phyloP scores from a whole-genome alignment of 768 basidiomycete genomes.

The Rhodocollybia butyracea region DNA sequence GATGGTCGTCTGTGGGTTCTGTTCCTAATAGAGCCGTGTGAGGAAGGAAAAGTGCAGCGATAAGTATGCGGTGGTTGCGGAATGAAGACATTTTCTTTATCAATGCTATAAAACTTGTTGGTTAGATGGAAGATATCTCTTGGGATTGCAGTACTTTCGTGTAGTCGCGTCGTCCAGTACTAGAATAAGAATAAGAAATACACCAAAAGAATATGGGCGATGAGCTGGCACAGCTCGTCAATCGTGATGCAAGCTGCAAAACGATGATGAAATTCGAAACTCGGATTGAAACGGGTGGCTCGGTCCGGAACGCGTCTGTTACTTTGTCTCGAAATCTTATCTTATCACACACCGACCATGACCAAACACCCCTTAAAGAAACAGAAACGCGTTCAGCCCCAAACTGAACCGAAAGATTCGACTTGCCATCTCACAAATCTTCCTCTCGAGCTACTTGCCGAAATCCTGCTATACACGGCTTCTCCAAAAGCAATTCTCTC shows the following conservation, averaged over 20 bases:
- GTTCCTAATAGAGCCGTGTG: conserved; percentile 59
- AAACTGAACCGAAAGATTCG: neutral
- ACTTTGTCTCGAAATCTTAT: too few species aligned
- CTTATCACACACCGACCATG: too few species aligned
- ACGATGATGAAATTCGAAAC: neutral
- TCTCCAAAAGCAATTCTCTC: conserved; percentile 56
- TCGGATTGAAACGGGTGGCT: too few species aligned
- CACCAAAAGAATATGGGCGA: neutral
- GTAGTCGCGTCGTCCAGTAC: too few species aligned
- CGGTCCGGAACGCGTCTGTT: too few species aligned
- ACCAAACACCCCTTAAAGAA: neutral
- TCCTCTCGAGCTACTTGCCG: conserved; percentile 63
- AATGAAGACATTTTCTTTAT: conserved; percentile 64
- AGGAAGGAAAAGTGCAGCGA: conserved; percentile 85
- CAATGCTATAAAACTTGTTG: too few species aligned
- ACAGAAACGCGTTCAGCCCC: neutral
- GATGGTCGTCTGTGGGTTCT: conserved; percentile 44
- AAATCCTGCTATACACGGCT: conserved; percentile 49
- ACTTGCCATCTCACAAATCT: conserved; percentile 21
- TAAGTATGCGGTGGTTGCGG: conserved; percentile 68
- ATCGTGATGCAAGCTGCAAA: neutral
- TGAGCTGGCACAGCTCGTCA: neutral
- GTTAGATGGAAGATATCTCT: too few species aligned
- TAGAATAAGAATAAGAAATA: neutral
- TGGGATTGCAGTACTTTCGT: too few species aligned